Base-by-base conservation (phyloP, 306 rosid species). In the Phaseolus lunatus region DNA sequence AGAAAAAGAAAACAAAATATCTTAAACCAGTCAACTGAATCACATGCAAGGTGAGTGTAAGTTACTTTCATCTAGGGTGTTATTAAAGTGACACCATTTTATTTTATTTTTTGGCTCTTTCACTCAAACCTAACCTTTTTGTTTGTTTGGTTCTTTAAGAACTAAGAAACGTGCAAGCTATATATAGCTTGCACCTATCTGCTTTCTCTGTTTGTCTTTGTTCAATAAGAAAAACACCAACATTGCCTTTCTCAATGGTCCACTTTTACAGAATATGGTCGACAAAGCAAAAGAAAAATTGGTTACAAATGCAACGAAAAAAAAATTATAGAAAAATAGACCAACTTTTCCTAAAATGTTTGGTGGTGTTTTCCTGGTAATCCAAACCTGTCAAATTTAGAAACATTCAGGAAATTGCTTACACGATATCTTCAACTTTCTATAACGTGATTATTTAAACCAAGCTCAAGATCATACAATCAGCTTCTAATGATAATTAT, bases 141-240 rank as follows among this genome's bases (percentile, higher is more conserved):
- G 22, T 16, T 22, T 76, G 39, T 49, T 49, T 50, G 19, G 24
- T 54, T 54, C 9, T 76, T 62, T 11, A 11, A 2, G 24, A 65
- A 65, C 48, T 12, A 22, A 43, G 59, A 68, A 68, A 56, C 81
- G 76, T 68, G 76, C 66, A 56, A 56, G 61, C 12, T 41, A 54
- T 19, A 41, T 43, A 77, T 43, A 37, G 33, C 41, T 3, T 53
- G 57, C 39, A 18, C 22, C 47, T 43, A 10, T 39, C n/a, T 37
- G 7, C 59, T 76, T 76, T 63, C 64, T 54, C 59, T 48, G 19
- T 12, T 41, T 44, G 44, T n/a, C 67, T 77, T 50, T 39, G 14
- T 10, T 56, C 13, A 22, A 27, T 41, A 7, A 43, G 1, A 18
- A 53, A 78, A 31, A n/a, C n/a, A n/a, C 9, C 48, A 41, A 54